Evolutionary conservation across 495 filamentous ascomycete genomes (phyloP), one percentile per base, ranked within the genome.

Genomic region (Penicillium salamii): DNA sequence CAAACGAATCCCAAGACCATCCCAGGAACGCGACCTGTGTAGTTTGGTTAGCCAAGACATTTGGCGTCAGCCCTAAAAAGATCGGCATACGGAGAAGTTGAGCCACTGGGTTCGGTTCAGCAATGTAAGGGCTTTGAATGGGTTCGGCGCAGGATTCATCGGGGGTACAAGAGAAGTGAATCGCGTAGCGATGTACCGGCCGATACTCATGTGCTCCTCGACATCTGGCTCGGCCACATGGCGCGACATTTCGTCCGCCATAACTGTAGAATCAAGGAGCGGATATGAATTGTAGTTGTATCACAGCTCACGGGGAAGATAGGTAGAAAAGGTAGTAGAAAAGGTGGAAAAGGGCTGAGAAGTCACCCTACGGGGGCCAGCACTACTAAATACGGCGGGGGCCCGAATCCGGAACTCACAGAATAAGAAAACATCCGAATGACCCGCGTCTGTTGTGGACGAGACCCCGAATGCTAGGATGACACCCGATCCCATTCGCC

Each of bases 1-100:
- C 90, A 52, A 93, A 91, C 12, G 89, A 82, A 63, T 95, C 89
- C 87, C 89, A 92, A 0, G 84, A 82, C 88, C 88, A 91, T 9
- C 79, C 88, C 14, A 77, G 52, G 50, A 89, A 90, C 5, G 82
- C 85, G 54, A 65, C 61, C 61, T 65, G 14, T 18, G 37, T 23
- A 41, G 45, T 43, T 14, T 35, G 2, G 17, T 42, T 36, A 46
- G 43, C 32, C 5, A n/a, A 24, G 40, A 13, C 14, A 24, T 21
- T 26, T 45, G 5, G 1, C 9, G 7, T 12, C 15, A 31, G 29
- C 21, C 28, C 19, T 40, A 20, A 9, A 17, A 15, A 13, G 12
- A 20, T n/a, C 14, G 65, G 51, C 69, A 55, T 55, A 83, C 81
- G 26, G 77, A 61, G 67, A 95, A 95, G 67, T 92, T 92, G 17